Evolutionary conservation across 495 filamentous ascomycete genomes (phyloP).

Genomic region (Bathelium albidoporum): DNA sequence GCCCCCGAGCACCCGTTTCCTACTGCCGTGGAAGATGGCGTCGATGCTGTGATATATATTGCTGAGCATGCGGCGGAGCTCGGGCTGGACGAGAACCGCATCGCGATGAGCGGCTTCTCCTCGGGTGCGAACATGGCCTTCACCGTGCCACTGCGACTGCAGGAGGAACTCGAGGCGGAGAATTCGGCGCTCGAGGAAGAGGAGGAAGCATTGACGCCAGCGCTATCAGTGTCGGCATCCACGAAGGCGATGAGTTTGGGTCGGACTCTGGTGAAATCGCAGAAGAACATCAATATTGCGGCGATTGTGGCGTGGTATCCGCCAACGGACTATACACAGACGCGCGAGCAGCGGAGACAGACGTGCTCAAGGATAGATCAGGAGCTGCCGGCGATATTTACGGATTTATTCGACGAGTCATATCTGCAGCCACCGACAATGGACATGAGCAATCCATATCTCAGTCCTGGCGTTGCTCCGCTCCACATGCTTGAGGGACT

Average conservation of each 20-base stretch:
- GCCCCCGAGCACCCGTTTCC: conserved; percentile 36
- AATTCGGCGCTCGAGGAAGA: not conserved
- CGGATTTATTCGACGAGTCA: conserved; percentile 74
- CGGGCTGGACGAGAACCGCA: conserved; percentile 46
- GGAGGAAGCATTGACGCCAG: not conserved
- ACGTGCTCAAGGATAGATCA: conserved; percentile 56
- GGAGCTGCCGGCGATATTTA: conserved; percentile 62
- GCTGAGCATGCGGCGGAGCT: conserved; percentile 34
- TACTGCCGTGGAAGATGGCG: conserved; percentile 37
- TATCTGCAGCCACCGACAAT: conserved; percentile 57
- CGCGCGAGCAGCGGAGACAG: conserved; percentile 60
- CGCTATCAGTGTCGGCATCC: not conserved
- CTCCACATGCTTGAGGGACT: conserved; percentile 42
- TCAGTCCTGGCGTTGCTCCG: conserved; percentile 52
- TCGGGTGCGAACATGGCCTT: conserved; percentile 81
- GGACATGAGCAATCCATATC: conserved; percentile 46
- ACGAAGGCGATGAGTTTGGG: conserved; percentile 1
- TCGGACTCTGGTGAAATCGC: not conserved
- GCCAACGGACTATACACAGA: conserved; percentile 67
- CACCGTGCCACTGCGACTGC: conserved; percentile 63
- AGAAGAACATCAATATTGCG: conserved; percentile 35
- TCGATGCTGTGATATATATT: conserved; percentile 33
- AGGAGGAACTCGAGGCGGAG: conserved; percentile 27
- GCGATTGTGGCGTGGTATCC: conserved; percentile 75
- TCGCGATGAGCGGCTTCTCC: conserved; percentile 76